Base-by-base conservation (phyloP, 768 basidiomycete species). In the Trametes villosa region DNA sequence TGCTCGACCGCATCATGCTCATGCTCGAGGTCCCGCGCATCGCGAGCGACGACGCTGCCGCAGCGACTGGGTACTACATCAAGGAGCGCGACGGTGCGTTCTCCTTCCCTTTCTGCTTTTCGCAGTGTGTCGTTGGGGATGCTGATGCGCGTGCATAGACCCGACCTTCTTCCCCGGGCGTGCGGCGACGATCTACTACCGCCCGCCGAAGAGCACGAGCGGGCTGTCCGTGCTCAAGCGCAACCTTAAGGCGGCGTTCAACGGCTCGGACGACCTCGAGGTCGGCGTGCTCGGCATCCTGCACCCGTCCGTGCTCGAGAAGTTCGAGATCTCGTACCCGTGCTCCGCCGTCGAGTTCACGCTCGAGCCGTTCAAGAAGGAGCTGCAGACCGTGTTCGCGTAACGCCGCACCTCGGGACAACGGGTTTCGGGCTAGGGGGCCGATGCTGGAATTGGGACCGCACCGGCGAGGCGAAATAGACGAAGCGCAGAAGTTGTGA, bases 271-370 rank as follows among this genome's bases (percentile, higher is more conserved):
- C 53, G 97, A 98, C 74, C 71, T 87, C 31, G 80, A 83, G 62
- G 91, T 99, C 64, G 97, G 97, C 42, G 84, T 81, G n/a, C 78
- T 99, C 59, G 97, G 97, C 29, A 92, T 98, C 67, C 78, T 99
- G 52, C 96, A 99, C 74, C 97, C 97, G 9, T 83, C 78, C 7
- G 97, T 98, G 4, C 78, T 99, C 57, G 86, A 87, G 67, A 94
- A 93, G 70, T 99, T 96, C 75, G 96, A 98, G 74, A 89, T 98
- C 63, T 84, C 83, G 41, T 96, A 92, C 77, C 96, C 96, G 20
- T 98, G 96, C 77, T 98, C 96, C 33, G 89, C 89, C 8, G 77
- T 99, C 57, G 96, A 99, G 80, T 94, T 99, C 74, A 89, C 88
- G 30, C 80, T 98, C 45, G 96, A 98, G 75, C 92, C 92, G n/a